Percentiles rank a stretch among this genome's conserved stretches.
Conservation (phyloP, 2,329 filamentous ascomycete species). For the Periconia macrospinosa region DNA sequence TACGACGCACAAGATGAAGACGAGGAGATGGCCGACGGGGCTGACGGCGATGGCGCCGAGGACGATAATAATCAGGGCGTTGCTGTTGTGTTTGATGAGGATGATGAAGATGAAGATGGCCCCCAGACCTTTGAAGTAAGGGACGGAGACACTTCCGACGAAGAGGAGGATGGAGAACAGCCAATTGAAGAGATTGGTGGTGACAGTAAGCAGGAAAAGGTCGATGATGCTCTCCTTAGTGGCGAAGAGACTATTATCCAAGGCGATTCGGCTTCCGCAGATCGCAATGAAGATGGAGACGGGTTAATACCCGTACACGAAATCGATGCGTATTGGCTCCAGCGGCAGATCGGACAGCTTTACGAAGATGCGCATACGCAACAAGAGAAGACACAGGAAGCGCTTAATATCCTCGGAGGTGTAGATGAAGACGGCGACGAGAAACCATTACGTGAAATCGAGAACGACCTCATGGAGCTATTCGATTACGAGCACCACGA, state of each 20-base stretch:
- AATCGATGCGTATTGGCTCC: slow-evolving; percentile 96
- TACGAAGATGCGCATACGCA: slow-evolving; percentile 92
- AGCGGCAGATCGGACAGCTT: slow-evolving; percentile 83
- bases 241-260: slow-evolving; percentile 85
- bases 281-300: slow-evolving; percentile 49
- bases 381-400: slow-evolving; percentile 86
- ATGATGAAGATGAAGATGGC: slow-evolving; percentile 76
- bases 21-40: slow-evolving; percentile 69
- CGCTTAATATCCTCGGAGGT: slow-evolving; percentile 79
- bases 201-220: slow-evolving; percentile 54
- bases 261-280: slow-evolving; percentile 54
- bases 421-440: slow-evolving; percentile 76
- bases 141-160: slow-evolving; percentile 74
- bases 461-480: slow-evolving; percentile 97
- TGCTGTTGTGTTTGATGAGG: slow-evolving; percentile 93
- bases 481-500: slow-evolving; percentile 98
- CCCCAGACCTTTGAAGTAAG: slow-evolving; percentile 81
- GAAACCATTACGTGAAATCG: slow-evolving; percentile 85
- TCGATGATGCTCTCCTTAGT: slow-evolving; percentile 51
- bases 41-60: slow-evolving; percentile 67
- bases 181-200: slow-evolving; percentile 60
- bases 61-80: slow-evolving; percentile 90
- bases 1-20: slow-evolving; percentile 97
- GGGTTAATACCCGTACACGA: slow-evolving; percentile 77
- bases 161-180: slow-evolving; percentile 67